Evolutionary conservation across 345 rosid species (phyloP).

Genomic region (Arabis alpina): DNA sequence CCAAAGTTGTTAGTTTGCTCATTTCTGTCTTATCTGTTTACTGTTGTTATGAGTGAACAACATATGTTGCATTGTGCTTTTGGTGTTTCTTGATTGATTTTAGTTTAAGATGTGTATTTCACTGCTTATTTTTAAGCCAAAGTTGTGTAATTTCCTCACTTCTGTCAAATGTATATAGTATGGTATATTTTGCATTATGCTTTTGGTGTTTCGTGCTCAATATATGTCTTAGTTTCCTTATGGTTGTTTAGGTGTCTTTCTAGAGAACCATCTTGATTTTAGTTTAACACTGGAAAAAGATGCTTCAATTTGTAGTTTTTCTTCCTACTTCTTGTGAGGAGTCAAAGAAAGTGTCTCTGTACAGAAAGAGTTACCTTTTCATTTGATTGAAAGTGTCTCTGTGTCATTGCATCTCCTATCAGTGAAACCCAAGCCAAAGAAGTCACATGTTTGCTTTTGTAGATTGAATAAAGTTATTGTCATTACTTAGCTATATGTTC

Average conservation of each 20-base stretch:
- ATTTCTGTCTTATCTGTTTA: background rate
- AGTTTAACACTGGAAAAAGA: background rate
- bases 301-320: slow-evolving; percentile 13
- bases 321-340: slow-evolving; percentile 14
- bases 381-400: background rate
- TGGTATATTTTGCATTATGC: background rate
- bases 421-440: slow-evolving; percentile 13
- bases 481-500: background rate
- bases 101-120: no score
- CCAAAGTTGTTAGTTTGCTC: background rate
- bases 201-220: background rate
- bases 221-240: background rate
- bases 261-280: background rate
- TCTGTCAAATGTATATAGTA: background rate
- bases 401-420: slow-evolving; percentile 11
- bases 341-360: background rate
- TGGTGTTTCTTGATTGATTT: background rate
- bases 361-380: background rate
- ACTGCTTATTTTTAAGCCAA: background rate
- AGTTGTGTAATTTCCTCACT: background rate
- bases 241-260: background rate
- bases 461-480: background rate
- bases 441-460: background rate
- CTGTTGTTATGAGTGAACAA: background rate
- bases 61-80: background rate